Evolutionary conservation across 225 moss, liverwort and hornwort species (phyloP), one percentile per base, ranked within the genome.

Genomic region (Ulota crispa): DNA sequence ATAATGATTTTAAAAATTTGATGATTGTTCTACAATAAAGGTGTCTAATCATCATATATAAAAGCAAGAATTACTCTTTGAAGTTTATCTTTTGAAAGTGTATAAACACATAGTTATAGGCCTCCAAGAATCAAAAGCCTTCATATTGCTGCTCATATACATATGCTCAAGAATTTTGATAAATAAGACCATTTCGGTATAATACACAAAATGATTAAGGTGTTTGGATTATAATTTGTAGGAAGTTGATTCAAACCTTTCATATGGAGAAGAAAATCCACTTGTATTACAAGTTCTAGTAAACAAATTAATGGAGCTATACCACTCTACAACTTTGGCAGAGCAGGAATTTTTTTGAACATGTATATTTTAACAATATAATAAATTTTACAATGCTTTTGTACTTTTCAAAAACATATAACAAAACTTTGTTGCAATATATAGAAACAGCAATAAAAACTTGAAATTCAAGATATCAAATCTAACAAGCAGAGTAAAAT

Each of bases 301-400:
- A 27, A 78, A 90, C 73, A 76, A 82, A 28, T 83, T 88, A 21
- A 85, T 90, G 87, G 81, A 83, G 5, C 23, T 77, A 9, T 86
- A 90, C 64, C 90, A 90, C 11, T 78, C 37, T 0, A 78, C 37
- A 63, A 68, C 7, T 10, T 77, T 87, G 0, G 87, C 77, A 3
- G 73, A 84, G 45, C 9, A 84, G 73, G 86, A 83, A 86, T 0
- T 1, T 31, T 20, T 39, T 8, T 43, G 18, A 16, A 50, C 50
- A 3, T 19, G 31, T 56, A 7, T 6, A 9, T 21, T 45, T 56
- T 28, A 18, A 24, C 0, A 6, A 20, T 52, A 15, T 11, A 3
- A 11, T 64, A 3, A 45, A 9, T 1, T 4, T n/a, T 19, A 8
- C 1, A 4, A 9, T 0, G 0, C 0, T 0, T 26, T 30, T 45